Evolutionary conservation across 176 grass and related monocot genomes (phyloP).

Genomic region (Carex scoparia): DNA sequence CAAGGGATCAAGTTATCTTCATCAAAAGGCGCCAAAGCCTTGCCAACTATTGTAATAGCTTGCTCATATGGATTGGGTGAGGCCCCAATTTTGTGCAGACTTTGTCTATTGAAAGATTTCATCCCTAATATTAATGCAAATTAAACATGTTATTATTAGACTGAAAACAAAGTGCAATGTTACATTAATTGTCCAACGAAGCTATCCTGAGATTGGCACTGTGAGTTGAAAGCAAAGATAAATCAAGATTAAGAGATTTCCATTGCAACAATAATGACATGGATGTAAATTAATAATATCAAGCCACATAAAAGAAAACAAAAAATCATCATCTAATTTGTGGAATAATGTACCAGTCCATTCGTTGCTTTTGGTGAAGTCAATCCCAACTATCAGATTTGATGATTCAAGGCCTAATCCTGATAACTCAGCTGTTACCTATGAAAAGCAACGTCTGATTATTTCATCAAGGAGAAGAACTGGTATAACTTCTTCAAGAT

Average conservation of each 20-base stretch:
- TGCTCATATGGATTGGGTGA: conserved; percentile 76
- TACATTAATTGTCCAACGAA: neutral
- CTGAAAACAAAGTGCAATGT: neutral
- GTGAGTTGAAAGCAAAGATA: neutral
- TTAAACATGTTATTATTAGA: neutral
- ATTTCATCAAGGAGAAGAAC: neutral
- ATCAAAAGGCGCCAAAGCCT: conserved; percentile 78
- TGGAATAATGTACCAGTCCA: conserved; percentile 54
- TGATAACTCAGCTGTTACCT: conserved; percentile 56
- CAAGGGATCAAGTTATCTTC: conserved; percentile 92
- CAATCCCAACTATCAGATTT: conserved; percentile 87
- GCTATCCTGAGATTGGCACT: neutral
- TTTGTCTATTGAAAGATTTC: conserved; percentile 62
- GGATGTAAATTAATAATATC: neutral
- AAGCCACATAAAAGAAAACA: neutral
- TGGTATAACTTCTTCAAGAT: neutral
- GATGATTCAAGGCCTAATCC: conserved; percentile 80
- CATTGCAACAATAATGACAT: neutral
- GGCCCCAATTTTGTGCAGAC: conserved; percentile 52
- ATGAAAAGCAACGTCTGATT: neutral
- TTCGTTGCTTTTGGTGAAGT: conserved; percentile 99
- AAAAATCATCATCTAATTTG: neutral
- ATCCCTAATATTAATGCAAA: conserved; percentile 37
- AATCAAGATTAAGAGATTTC: neutral
- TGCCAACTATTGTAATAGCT: conserved; percentile 87